Conservation (phyloP, 83 land plant genomes). For the Picea mariana region DNA sequence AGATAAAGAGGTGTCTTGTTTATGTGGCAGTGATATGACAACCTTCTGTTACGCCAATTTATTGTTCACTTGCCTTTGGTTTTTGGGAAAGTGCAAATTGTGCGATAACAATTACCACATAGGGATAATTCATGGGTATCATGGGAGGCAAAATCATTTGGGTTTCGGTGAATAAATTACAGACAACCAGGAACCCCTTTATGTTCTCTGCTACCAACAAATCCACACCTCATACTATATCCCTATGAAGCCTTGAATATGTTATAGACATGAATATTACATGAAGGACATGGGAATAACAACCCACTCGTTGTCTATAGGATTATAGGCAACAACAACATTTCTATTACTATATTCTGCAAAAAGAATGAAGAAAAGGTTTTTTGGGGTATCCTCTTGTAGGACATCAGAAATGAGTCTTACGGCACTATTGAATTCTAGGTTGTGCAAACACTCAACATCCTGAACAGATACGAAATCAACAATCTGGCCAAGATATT, state of each 20-base stretch:
- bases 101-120: no score
- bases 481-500: not conserved
- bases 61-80: no score
- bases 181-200: no score
- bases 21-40: no score
- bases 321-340: not conserved
- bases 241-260: not conserved
- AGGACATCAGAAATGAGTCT: not conserved
- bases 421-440: not conserved
- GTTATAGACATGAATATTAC: not conserved
- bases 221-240: not conserved
- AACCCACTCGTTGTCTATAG: conserved; percentile 3
- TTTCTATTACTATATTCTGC: not conserved
- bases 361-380: not conserved
- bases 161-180: no score
- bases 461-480: not conserved
- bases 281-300: not conserved
- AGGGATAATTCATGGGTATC: no score
- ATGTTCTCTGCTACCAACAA: no score
- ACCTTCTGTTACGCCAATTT: no score
- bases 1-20: no score
- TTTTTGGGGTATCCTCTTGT: not conserved
- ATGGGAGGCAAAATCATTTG: no score
- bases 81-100: no score
- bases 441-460: not conserved